A percentile compares a stretch with the other conserved stretches of the same genome.
Conservation (phyloP, 169 alveolate genomes). For the Eimeria acervulina region DNA sequence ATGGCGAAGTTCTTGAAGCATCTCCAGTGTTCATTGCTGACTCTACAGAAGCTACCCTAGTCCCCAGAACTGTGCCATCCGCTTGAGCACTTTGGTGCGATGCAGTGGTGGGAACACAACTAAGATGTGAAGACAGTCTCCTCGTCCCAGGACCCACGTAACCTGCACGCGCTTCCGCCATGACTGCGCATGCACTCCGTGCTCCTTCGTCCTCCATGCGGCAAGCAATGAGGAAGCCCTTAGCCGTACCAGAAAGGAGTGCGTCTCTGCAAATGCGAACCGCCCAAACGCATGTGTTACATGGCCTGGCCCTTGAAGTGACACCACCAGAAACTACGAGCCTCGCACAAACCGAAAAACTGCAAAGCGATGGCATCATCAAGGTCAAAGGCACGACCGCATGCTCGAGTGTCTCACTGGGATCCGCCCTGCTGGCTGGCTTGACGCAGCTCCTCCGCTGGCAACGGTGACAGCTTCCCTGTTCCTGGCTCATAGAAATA, state of each 20-base stretch:
- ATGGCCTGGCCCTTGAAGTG: neutral
- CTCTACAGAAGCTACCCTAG: constrained; percentile 8
- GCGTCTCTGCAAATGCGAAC: constrained; percentile 13
- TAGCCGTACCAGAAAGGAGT: neutral
- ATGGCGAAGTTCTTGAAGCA: neutral
- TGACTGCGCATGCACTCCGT: constrained; percentile 49
- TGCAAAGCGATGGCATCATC: neutral
- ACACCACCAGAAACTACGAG: neutral
- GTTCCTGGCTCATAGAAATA: constrained; percentile 50
- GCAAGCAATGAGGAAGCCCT: constrained; percentile 37
- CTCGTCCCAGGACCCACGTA: constrained; percentile 30
- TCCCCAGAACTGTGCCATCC: constrained; percentile 13
- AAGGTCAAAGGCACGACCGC: neutral
- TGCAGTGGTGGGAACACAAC: neutral
- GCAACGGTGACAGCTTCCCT: neutral
- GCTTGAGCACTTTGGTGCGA: constrained; percentile 12
- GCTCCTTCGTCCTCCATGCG: constrained; percentile 65
- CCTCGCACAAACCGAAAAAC: no score
- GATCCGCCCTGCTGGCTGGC: neutral
- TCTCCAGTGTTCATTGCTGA: constrained; percentile 9
- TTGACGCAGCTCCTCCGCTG: neutral
- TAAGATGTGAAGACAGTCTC: constrained; percentile 24
- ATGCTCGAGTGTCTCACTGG: neutral
- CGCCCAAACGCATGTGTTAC: neutral
- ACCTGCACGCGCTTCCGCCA: constrained; percentile 54